Base-by-base conservation (phyloP, 2,329 filamentous ascomycete species). In the Colletotrichum caudatum region DNA sequence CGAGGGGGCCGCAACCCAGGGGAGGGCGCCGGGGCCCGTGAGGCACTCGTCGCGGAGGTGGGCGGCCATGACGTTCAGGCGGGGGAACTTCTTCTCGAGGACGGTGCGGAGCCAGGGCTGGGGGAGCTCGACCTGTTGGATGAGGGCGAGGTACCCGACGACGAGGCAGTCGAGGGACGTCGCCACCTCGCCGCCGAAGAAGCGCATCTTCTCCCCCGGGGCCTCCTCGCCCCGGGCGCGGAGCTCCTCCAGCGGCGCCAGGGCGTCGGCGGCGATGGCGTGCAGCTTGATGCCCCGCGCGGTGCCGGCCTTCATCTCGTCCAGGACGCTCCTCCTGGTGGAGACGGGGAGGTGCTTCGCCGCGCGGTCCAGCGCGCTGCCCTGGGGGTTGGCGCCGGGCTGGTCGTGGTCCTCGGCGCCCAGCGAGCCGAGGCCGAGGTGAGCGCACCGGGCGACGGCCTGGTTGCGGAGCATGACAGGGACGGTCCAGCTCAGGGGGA, bases 401-500 rank as follows among this genome's bases (percentile, higher is more conserved):
- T 82, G 29, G 29, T 29, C 79, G 14, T 82, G 75, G 11, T 82
- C 81, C 77, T 92, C 89, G 44, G 90, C 85, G 76, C 93, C 92
- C 50, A 94, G 83, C 46, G 89, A 87, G 12, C 90, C 90, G 65
- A 95, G 85, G 18, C 91, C 91, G 3, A 94, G 85, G 76, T 92
- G 89, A 67, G 89, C 88, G 12, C 93, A 95, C 74, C 92, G 88
- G 73, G 85, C 82, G 77, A 92, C 88, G 39, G 95, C 94, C 48
- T 89, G 86, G 14, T 90, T 85, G 61, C 94, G 92, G 65, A 94
- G 85, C 67, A 89, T 85, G 0, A 93, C 91, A 2, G 95, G 95
- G 6, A 97, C 86, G 53, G 93, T 92, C 89, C 96, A 99, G 76
- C 95, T 95, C 73, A 94, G 87, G 23, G 96, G 94, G 86, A 96